Evolutionary conservation across 305 asterid species (phyloP), one percentile per base, ranked within the genome.

Genomic region (Fraxinus sp.): DNA sequence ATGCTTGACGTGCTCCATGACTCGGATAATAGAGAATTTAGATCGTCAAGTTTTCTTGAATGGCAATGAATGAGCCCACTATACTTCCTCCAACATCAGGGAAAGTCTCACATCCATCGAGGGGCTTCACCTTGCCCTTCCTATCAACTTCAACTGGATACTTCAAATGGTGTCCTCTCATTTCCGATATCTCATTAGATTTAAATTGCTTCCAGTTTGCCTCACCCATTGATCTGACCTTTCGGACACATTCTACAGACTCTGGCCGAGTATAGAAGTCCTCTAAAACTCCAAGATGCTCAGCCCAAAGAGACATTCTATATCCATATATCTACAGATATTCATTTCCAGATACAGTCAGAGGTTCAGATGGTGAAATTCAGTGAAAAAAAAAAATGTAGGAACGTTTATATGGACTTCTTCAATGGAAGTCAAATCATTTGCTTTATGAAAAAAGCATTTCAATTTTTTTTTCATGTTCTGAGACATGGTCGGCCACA

Each of bases 241-340:
- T 91, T 55, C 97, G 85, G 1, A 91, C 97, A 18, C 98, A 96
- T 84, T 95, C 98, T 41, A 96, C 20, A 5, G 98, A 92, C 79
- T 96, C 98, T 0, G 99, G 98, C 71, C 88, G 83, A 36, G 93
- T 89, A 79, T 89, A 96, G 86, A 93, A 90, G 72, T 96, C 98
- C 86, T 96, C 99, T 64, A 95, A 80, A 36, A 90, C 87, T 43
- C 98, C 99, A 30, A 95, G 87, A 87, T 96, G 99, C 89, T 96
- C 99, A 0, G 99, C 99, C 99, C 99, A 96, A 46, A 96, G 89
- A 7, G 99, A 96, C 98, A 96, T 96, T 85, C 99, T 86, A 81
- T 95, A 96, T 83, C 97, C 98, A 79, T 95, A 92, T 77, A 96
- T 86, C 99, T 96, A 77, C 86, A 83, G 30, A 66, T 82, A 77